Evolutionary conservation across 2,329 filamentous ascomycete genomes (phyloP), one percentile per base, ranked within the genome.

Genomic region (Sphaerostilbella broomeana): DNA sequence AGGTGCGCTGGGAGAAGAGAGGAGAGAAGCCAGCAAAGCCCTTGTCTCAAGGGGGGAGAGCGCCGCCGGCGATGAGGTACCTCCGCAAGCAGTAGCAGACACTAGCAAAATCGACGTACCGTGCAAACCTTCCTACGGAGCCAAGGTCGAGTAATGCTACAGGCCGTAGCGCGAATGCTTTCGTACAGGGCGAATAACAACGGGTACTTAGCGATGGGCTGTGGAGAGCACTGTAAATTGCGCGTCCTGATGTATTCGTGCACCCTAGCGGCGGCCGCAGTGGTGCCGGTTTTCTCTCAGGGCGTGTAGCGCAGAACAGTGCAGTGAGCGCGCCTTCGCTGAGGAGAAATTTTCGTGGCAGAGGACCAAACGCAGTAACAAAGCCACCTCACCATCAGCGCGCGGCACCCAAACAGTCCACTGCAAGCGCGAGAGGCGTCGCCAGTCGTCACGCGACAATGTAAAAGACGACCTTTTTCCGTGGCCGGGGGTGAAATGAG

Each of bases 271-370:
- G 36, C 20, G 25, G 29, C 20, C 30, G 22, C 24, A 35, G 33
- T 20, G 32, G 33, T 33, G 29, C 29, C 29, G 29, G 31, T 30
- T 24, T 8, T 12, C 8, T 12, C 28, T 26, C 38, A 40, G 38
- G 15, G 32, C 22, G 35, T 30, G 40, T 42, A 44, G 42, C 42
- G 42, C 41, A 40, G 41, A 32, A 21, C 12, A n/a, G 24, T 24
- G 31, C 41, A 40, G 37, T 27, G 38, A 36, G 36, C 37, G 20
- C 33, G 33, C 32, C 32, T 35, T 26, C 34, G n/a, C 35, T 47
- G 47, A 53, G 48, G 48, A 57, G 54, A 61, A 58, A 56, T 55
- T 60, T 60, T 61, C 54, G 53, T 52, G 44, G 47, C 49, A 43
- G 44, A 47, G 18, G 20, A 47, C 46, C 47, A 35, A 34, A 28